phyloP scores from a whole-genome alignment of 345 rosid genomes.

The Pistacia integerrima region DNA sequence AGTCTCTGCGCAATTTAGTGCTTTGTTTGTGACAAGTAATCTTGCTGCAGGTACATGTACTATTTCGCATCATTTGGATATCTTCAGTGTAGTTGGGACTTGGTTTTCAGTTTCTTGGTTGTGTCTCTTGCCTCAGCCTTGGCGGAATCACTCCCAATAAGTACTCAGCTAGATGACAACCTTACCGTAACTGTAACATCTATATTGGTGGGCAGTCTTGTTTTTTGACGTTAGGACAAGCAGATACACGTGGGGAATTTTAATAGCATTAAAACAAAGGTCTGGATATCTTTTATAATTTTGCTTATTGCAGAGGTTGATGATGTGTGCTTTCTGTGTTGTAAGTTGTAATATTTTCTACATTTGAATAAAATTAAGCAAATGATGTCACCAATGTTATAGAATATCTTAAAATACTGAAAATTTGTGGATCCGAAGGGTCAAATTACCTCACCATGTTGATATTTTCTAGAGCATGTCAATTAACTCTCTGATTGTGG shows the following conservation, averaged over 20 bases:
- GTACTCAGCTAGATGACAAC: slow-evolving; percentile 85
- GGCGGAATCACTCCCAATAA: slow-evolving; percentile 85
- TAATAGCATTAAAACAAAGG: too few species aligned
- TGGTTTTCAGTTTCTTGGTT: slow-evolving; percentile 59
- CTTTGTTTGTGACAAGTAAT: slow-evolving; percentile 14
- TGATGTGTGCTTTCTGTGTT: not conserved
- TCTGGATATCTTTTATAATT: not conserved
- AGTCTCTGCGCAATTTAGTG: not conserved
- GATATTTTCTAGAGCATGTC: not conserved
- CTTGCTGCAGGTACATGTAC: slow-evolving; percentile 57
- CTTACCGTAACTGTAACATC: slow-evolving; percentile 77
- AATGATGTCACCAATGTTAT: not conserved
- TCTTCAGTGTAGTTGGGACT: slow-evolving; percentile 45
- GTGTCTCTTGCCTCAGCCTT: slow-evolving; percentile 73
- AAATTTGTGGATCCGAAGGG: not conserved
- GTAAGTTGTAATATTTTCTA: not conserved
- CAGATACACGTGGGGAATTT: not conserved
- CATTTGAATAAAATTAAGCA: not conserved
- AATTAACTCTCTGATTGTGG: not conserved
- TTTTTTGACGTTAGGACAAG: slow-evolving; percentile 32
- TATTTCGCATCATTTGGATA: slow-evolving; percentile 75
- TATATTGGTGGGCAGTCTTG: slow-evolving; percentile 57
- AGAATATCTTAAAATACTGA: not conserved
- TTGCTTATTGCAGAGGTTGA: not conserved
- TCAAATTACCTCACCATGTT: not conserved